phyloP scores from a whole-genome alignment of 2,329 filamentous ascomycete species.

The Pezicula carpinea region DNA sequence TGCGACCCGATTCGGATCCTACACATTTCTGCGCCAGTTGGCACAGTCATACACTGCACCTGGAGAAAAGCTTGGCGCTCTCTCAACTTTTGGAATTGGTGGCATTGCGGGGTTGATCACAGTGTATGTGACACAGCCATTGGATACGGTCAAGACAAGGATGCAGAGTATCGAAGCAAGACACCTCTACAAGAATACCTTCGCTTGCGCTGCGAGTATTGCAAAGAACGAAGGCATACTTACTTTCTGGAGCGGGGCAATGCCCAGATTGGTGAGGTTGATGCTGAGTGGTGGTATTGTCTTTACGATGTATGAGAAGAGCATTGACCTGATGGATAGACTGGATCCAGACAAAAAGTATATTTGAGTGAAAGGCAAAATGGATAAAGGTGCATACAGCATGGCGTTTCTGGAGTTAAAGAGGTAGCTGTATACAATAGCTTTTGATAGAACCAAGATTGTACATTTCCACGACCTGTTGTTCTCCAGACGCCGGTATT shows the following conservation, averaged over 20 bases:
- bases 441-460: neutral
- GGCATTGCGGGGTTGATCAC: slow-evolving; percentile 87
- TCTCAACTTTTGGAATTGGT: slow-evolving; percentile 87
- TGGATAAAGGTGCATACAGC: slow-evolving; percentile 5
- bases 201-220: slow-evolving; percentile 77
- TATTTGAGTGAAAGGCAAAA: slow-evolving; percentile 45
- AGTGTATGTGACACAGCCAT: slow-evolving; percentile 68
- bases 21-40: slow-evolving; percentile 85
- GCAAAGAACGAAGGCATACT: slow-evolving; percentile 83
- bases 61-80: slow-evolving; percentile 85
- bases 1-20: slow-evolving; percentile 84
- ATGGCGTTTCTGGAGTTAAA: slow-evolving; percentile 17
- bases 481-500: slow-evolving; percentile 4
- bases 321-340: slow-evolving; percentile 78
- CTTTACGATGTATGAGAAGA: slow-evolving; percentile 98
- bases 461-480: neutral
- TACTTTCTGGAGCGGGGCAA: slow-evolving; percentile 90
- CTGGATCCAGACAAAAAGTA: slow-evolving; percentile 82
- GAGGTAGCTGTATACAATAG: slow-evolving; percentile 1
- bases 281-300: slow-evolving; percentile 94
- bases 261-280: slow-evolving; percentile 78
- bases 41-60: slow-evolving; percentile 90
- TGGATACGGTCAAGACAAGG: slow-evolving; percentile 94
- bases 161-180: slow-evolving; percentile 96
- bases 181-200: slow-evolving; percentile 77